These are phyloP conservation scores for Dactylonectria macrodidyma DNA, from an alignment of 2,329 filamentous ascomycete species.

Conservation along the genomic window DNA sequence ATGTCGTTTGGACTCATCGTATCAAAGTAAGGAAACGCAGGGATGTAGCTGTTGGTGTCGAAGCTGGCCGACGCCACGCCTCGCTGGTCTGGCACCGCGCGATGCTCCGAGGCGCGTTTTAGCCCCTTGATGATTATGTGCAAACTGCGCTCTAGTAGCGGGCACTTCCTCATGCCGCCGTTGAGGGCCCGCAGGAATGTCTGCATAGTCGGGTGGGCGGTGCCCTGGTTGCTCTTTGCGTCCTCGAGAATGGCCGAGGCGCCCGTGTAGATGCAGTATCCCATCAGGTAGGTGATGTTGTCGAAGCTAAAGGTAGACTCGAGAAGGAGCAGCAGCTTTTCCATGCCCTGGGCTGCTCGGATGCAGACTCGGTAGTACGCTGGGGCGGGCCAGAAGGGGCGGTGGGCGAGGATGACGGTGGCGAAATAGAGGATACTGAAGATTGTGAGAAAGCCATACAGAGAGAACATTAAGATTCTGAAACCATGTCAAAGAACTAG, in stretches of 20 bases:
- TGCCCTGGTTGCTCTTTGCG: background rate
- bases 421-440: background rate
- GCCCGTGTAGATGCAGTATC: background rate
- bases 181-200: conserved; percentile 2
- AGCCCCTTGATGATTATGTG: conserved; percentile 2
- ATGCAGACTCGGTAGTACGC: background rate
- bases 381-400: background rate
- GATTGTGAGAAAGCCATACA: background rate
- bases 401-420: conserved; percentile 3
- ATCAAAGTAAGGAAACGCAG: background rate
- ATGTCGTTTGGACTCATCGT: background rate
- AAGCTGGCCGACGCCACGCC: background rate
- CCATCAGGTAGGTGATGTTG: background rate
- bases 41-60: conserved; percentile 3
- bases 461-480: background rate
- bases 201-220: background rate
- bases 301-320: background rate
- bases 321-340: background rate
- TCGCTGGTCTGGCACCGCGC: background rate
- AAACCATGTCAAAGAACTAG: background rate
- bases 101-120: background rate
- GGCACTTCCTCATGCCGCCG: conserved; percentile 3
- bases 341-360: background rate
- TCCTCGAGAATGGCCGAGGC: conserved; percentile 6
- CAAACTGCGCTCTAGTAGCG: conserved; percentile 1